Evolutionary conservation across 2,329 filamentous ascomycete genomes (phyloP).

Genomic region (Davidsoniella virescens): DNA sequence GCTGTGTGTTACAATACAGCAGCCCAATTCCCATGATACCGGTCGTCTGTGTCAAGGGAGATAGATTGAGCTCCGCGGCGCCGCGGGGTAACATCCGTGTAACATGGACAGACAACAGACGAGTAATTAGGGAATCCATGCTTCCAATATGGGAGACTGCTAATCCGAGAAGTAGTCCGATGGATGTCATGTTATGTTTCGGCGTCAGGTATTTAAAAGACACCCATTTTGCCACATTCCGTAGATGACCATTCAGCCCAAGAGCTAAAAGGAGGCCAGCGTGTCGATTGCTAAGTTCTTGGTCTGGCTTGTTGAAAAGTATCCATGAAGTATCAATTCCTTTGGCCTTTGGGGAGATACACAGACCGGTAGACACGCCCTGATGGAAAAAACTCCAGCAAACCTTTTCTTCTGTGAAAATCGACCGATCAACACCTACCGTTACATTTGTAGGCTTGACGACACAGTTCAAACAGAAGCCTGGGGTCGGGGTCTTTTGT

Average conservation of each 20-base stretch:
- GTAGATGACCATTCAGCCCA: slow-evolving; percentile 88
- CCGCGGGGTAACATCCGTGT: slow-evolving; percentile 85
- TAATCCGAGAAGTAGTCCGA: slow-evolving; percentile 80
- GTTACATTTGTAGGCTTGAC: slow-evolving; percentile 87
- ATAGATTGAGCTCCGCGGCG: slow-evolving; percentile 85
- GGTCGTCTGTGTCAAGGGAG: slow-evolving; percentile 82
- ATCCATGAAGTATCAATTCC: slow-evolving; percentile 99
- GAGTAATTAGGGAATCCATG: slow-evolving; percentile 91
- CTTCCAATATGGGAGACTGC: slow-evolving; percentile 90
- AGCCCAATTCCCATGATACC: slow-evolving; percentile 95
- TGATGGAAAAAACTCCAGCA: slow-evolving; percentile 99
- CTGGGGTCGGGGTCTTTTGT: slow-evolving; percentile 75
- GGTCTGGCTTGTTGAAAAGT: slow-evolving; percentile 80
- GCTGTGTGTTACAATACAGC: slow-evolving; percentile 86
- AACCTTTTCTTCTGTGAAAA: slow-evolving; percentile 89
- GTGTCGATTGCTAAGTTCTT: slow-evolving; percentile 86
- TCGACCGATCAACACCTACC: slow-evolving; percentile 74
- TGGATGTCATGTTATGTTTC: slow-evolving; percentile 98
- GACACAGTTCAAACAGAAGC: slow-evolving; percentile 80
- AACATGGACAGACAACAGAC: slow-evolving; percentile 86
- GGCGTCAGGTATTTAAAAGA: slow-evolving; percentile 98
- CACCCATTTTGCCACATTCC: slow-evolving; percentile 88
- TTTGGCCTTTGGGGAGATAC: slow-evolving; percentile 75
- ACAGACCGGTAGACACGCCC: slow-evolving; percentile 79
- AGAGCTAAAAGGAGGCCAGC: slow-evolving; percentile 84